Conservation (phyloP, 2,329 filamentous ascomycete genomes). For the Fusarium annulatum region DNA sequence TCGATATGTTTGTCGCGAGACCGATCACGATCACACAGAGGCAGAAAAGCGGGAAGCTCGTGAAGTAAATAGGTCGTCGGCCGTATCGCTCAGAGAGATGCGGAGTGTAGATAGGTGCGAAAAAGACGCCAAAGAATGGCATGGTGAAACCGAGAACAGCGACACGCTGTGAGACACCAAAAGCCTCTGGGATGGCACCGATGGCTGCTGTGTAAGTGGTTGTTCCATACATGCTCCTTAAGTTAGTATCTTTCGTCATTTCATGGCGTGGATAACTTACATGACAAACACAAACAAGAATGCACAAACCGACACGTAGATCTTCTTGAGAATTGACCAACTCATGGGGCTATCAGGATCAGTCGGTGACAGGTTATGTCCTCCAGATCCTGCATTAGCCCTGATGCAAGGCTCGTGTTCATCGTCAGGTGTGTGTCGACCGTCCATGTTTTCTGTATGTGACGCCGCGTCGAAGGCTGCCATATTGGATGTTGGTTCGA, state of each 20-base stretch:
- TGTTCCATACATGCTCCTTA: background rate
- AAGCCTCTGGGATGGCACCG: background rate
- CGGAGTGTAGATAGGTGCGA: background rate
- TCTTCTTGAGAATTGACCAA: background rate
- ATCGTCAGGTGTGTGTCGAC: background rate
- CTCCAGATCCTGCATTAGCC: background rate
- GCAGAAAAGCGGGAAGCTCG: background rate
- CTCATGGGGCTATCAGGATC: constrained; percentile 4
- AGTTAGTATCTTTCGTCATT: background rate
- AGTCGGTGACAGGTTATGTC: background rate
- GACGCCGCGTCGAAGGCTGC: background rate
- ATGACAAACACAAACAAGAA: background rate
- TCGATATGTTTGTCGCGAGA: background rate
- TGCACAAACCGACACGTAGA: background rate
- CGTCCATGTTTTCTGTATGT: background rate
- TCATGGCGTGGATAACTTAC: background rate
- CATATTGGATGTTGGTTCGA: background rate
- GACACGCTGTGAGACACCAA: background rate
- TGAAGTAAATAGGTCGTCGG: background rate
- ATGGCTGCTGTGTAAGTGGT: constrained; percentile 2
- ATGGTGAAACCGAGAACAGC: background rate
- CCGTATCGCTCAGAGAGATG: background rate
- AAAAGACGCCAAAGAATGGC: constrained; percentile 2
- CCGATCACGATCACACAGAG: background rate
- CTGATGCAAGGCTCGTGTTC: background rate